Conservation (phyloP, 2,329 filamentous ascomycete genomes). For the Aspergillus flavus region DNA sequence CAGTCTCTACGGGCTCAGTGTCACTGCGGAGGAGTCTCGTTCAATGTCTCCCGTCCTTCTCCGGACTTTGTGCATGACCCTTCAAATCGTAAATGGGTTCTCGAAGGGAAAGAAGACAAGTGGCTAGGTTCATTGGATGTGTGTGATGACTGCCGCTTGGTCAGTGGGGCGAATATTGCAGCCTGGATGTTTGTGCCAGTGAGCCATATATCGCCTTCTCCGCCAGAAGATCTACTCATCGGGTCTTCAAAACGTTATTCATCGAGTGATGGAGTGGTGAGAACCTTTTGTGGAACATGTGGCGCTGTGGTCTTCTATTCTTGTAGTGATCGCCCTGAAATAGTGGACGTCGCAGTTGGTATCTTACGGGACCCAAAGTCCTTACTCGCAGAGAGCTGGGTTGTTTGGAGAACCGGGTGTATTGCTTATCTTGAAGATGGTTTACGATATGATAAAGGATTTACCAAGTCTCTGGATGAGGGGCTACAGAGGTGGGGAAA, state of each 20-base stretch:
- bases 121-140: slow-evolving; percentile 31
- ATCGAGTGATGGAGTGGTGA: slow-evolving; percentile 38
- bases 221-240: slow-evolving; percentile 25
- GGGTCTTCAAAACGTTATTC: slow-evolving; percentile 44
- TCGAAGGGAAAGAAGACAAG: slow-evolving; percentile 19
- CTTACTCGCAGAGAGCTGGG: slow-evolving; percentile 45
- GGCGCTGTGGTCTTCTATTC: slow-evolving; percentile 49
- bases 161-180: slow-evolving; percentile 41
- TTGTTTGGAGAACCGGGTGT: slow-evolving; percentile 46
- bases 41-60: slow-evolving; percentile 44
- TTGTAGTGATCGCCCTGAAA: slow-evolving; percentile 34
- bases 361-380: slow-evolving; percentile 43
- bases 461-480: slow-evolving; percentile 20
- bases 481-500: slow-evolving; percentile 26
- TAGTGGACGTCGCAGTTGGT: slow-evolving; percentile 49
- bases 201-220: slow-evolving; percentile 36
- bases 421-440: slow-evolving; percentile 19
- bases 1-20: slow-evolving; percentile 41
- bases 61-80: slow-evolving; percentile 32
- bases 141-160: slow-evolving; percentile 45
- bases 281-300: slow-evolving; percentile 50
- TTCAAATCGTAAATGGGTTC: slow-evolving; percentile 20
- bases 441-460: slow-evolving; percentile 23
- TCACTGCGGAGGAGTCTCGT: slow-evolving; percentile 48
- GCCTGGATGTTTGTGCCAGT: slow-evolving; percentile 47